Base-by-base conservation (phyloP, 148 eudicot genomes). In the Chenopodium formosanum region DNA sequence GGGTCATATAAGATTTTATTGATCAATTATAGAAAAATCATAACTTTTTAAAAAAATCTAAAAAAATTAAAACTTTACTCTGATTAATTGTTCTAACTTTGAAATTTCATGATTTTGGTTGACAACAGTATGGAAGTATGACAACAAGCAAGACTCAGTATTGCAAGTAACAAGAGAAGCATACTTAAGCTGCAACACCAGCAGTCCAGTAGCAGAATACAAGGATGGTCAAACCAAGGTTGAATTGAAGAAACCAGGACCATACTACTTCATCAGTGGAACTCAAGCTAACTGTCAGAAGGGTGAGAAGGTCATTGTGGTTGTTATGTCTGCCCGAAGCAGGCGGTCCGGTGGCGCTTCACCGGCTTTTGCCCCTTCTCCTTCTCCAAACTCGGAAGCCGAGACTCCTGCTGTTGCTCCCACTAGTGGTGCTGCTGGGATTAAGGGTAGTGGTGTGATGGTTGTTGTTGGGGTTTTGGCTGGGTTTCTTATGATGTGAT, bases 221-320 rank as follows among this genome's bases (percentile, higher is more conserved):
- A 90, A 85, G 44, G 89, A 84, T 50, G 94, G 87, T 3, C 86
- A 88, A 53, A 86, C 92, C 44, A 87, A 66, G 84, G 84, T 91
- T 68, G 81, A 44, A 70, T 78, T 93, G 5, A 81, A 86, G 48
- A 80, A 56, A 32, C 76, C 97, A 0, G 97, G 97, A 9, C 90
- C 94, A 11, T 89, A 79, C 86, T 91, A 91, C 83, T 91, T 90
- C 87, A 90, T 91, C 69, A 91, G 93, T 64, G 94, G 97, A n/a
- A 76, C 88, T 0, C 47, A 85, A 29, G 87, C 85, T 1, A 80
- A 91, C 84, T 93, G 97, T 82, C 86, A 87, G 56, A 87, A 90
- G 73, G 97, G 93, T 1, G 89, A 91, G 93, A 93, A 89, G 91
- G 48, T 93, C 84, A 84, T 90, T 48, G 92, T 91, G 29, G 91